Conservation (phyloP, 179 eudicot species). For the Gypsophila paniculata region DNA sequence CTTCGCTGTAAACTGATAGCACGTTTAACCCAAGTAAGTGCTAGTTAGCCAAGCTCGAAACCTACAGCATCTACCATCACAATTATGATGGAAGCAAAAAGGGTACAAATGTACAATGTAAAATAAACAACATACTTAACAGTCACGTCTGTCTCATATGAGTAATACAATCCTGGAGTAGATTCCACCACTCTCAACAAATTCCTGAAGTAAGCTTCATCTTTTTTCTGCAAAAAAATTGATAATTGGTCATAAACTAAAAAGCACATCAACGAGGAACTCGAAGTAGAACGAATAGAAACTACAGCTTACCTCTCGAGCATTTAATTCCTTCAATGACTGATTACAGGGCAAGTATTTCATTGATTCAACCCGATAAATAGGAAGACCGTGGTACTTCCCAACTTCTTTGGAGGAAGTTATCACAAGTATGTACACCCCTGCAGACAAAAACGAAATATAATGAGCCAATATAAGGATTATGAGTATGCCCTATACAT, state of each 20-base stretch:
- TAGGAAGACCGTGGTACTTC: slow-evolving; percentile 72
- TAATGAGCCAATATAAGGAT: neutral
- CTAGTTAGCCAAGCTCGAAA: slow-evolving; percentile 1
- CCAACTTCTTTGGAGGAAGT: slow-evolving; percentile 85
- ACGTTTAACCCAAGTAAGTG: slow-evolving; percentile 24
- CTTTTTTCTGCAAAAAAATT: slow-evolving; percentile 64
- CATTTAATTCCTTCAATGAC: slow-evolving; percentile 43
- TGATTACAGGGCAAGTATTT: slow-evolving; percentile 74
- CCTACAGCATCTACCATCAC: neutral
- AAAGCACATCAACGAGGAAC: slow-evolving; percentile 4
- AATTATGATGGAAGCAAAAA: slow-evolving; percentile 6
- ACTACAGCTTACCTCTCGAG: slow-evolving; percentile 57
- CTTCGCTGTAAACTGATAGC: slow-evolving; percentile 72
- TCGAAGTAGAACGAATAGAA: neutral
- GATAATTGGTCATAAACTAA: neutral
- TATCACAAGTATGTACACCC: slow-evolving; percentile 69
- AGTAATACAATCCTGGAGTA: slow-evolving; percentile 92
- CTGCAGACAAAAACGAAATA: slow-evolving; percentile 33
- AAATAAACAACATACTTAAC: slow-evolving; percentile 53
- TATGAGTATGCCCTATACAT: no score
- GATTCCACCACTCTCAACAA: slow-evolving; percentile 77
- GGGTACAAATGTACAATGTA: neutral
- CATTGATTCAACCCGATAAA: slow-evolving; percentile 70
- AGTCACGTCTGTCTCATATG: slow-evolving; percentile 88
- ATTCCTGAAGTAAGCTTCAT: slow-evolving; percentile 79